Evolutionary conservation across 1,284 basidiomycete species (phyloP), one percentile per base, ranked within the genome.

Genomic region (Marasmius fiardii): DNA sequence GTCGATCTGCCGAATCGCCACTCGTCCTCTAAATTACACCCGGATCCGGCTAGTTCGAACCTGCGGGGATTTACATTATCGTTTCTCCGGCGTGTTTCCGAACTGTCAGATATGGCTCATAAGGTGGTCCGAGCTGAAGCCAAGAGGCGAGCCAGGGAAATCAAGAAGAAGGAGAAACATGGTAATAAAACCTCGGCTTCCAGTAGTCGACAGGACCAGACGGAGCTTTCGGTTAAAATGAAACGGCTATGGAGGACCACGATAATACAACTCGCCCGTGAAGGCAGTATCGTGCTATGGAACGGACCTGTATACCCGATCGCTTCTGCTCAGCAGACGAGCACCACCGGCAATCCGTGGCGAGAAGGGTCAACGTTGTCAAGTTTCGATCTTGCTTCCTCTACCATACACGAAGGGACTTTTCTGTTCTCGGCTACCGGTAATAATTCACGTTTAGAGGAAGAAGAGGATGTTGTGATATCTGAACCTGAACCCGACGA

Each of bases 81-180:
- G 0, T 83, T 88, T 62, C 75, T 91, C 1, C 81, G 88, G 7
- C 84, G 88, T 41, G 85, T 91, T 0, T 86, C 88, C 4, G 86
- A 87, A 60, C 73, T 91, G 3, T 72, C 78, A 0, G 71, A 81
- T 12, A 75, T 91, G 53, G 86, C 87, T 1, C 71, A 72, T 16
- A 74, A 82, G 11, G 81, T 89, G 1, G 83, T 86, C 12, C 70
- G 78, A 55, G 79, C 83, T 2, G 84, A 88, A 54, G 68, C 69
- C 6, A 81, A 76, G 60, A 74, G 80, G 28, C 74, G 80, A 39
- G 68, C 71, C 11, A 74, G 75, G 39, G 78, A 77, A 18, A 75
- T 76, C 52, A 69, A 69, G 35, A 76, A 75, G 65, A 73, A 70
- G 61, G 54, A 61, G 18, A 69, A 68, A 43, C 64, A 66, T 44